Base-by-base conservation (phyloP, 176 grass and related monocot species). In the Eleusine coracana region DNA sequence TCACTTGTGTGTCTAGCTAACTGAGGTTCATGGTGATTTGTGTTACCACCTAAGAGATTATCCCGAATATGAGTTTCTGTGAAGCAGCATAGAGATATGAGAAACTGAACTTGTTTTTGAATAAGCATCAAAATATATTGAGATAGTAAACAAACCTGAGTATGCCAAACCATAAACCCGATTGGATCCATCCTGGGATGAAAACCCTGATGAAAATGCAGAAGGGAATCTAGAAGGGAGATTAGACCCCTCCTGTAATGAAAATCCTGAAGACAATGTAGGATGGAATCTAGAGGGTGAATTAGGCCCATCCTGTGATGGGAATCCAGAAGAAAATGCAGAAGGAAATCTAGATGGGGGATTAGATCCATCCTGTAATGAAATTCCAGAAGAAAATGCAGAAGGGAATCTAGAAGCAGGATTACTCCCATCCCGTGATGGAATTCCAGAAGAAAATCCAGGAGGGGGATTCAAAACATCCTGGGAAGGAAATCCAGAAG, bases 21-120 rank as follows among this genome's bases (percentile, higher is more conserved):
- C 31, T 92, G 85, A 74, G 87, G 49, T 88, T 92, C 87, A 82
- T 88, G 88, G 50, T 85, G 87, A 88, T 86, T 92, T 39, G 59
- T 81, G 41, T 80, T 81, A 81, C 79, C 70, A 77, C 71, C 72
- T 74, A 80, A 75, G 89, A 73, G 51, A 84, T 83, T 89, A 49
- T 87, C 85, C 48, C 70, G 63, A 65, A 80, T 27, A 61, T 11
- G 80, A 78, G 64, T 94, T 82, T 88, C 92, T 94, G 87, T n/a
- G 15, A 87, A 80, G 60, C 51, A 81, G 27, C 21, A 12, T 28
- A 82, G 62, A 80, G 28, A 10, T 72, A 73, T 84, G n/a, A 87
- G 72, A 76, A 85, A 76, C 4, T 82, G 21, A 78, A 85, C 70
- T 50, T 73, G 20, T 59, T 68, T 52, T 36, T 79, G 5, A 9